Evolutionary conservation across 148 eudicot genomes (phyloP).

Genomic region (Silene conica): DNA sequence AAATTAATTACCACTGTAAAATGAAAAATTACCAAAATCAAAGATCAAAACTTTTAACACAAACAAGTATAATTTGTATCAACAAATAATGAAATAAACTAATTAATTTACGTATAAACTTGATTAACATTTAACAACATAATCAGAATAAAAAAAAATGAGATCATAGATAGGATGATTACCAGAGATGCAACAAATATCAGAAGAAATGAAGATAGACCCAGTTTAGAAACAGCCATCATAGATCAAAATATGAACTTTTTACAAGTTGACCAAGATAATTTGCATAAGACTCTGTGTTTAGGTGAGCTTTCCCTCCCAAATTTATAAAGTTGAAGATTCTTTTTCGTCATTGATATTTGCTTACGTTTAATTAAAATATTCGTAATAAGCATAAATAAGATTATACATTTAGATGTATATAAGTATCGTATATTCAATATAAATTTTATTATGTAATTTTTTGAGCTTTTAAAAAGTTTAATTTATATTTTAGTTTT

Average conservation of each 20-base stretch:
- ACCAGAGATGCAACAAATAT: constrained; percentile 23
- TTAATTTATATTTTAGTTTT: too few relatives aligned
- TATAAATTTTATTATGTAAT: too few relatives aligned
- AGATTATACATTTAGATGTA: too few relatives aligned
- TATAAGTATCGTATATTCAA: too few relatives aligned
- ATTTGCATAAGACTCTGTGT: neutral
- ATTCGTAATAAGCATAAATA: too few relatives aligned
- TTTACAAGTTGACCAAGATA: constrained; percentile 10
- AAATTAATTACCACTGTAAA: too few relatives aligned
- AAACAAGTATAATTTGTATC: neutral
- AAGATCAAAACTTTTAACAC: constrained; percentile 2
- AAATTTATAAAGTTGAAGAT: constrained; percentile 7
- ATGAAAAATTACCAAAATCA: neutral
- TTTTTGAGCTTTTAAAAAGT: too few relatives aligned
- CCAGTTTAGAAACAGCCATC: constrained; percentile 21
- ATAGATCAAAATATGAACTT: constrained; percentile 9
- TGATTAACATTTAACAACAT: neutral
- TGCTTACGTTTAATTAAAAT: too few relatives aligned
- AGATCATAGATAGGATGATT: constrained; percentile 9
- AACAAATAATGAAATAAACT: neutral
- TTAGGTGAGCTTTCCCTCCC: neutral
- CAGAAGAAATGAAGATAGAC: constrained; percentile 18
- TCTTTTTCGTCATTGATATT: neutral
- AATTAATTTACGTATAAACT: neutral
- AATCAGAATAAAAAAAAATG: neutral